Evolutionary conservation across 78 protist species (phyloP).

Genomic region (Pigoraptor vietnamica): DNA sequence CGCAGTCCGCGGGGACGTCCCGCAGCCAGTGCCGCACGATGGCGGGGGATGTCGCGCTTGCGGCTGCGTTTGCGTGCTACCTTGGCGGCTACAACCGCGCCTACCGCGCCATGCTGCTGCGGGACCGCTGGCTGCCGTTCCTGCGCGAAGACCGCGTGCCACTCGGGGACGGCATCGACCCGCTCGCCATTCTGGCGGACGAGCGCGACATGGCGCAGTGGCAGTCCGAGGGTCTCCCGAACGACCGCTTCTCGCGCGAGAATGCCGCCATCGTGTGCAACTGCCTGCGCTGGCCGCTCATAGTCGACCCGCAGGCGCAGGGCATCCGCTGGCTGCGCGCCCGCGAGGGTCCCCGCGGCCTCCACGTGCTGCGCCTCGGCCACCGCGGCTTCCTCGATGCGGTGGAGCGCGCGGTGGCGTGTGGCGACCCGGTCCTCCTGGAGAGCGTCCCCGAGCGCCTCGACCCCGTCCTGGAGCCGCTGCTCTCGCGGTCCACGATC

Average conservation of each 20-base stretch:
- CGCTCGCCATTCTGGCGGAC: constrained; percentile 38
- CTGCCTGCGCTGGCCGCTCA: constrained; percentile 76
- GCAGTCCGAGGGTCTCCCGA: constrained; percentile 72
- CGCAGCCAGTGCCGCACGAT: not conserved
- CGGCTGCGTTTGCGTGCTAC: constrained; percentile 65
- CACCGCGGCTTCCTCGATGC: constrained; percentile 37
- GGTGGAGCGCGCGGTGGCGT: constrained; percentile 54
- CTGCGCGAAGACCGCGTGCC: constrained; percentile 20
- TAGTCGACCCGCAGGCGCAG: constrained; percentile 87
- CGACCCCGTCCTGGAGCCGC: constrained; percentile 80
- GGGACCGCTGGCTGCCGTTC: constrained; percentile 37
- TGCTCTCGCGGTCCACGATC: constrained; percentile 58
- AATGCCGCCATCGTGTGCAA: constrained; percentile 69
- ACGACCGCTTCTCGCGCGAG: constrained; percentile 72
- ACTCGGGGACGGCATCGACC: not conserved
- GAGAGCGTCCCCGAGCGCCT: constrained; percentile 76
- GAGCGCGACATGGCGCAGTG: constrained; percentile 60
- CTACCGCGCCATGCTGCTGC: constrained; percentile 28
- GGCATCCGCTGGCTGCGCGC: constrained; percentile 69
- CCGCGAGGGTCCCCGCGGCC: constrained; percentile 37
- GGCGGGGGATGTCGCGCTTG: constrained; percentile 65
- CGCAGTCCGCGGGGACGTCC: constrained; percentile 11
- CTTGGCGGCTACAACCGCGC: constrained; percentile 72
- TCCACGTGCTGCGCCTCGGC: constrained; percentile 49
- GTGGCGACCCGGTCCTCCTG: constrained; percentile 71